Evolutionary conservation across 148 eudicot genomes (phyloP), one percentile per base, ranked within the genome.

Genomic region (Chenopodium suecicum): DNA sequence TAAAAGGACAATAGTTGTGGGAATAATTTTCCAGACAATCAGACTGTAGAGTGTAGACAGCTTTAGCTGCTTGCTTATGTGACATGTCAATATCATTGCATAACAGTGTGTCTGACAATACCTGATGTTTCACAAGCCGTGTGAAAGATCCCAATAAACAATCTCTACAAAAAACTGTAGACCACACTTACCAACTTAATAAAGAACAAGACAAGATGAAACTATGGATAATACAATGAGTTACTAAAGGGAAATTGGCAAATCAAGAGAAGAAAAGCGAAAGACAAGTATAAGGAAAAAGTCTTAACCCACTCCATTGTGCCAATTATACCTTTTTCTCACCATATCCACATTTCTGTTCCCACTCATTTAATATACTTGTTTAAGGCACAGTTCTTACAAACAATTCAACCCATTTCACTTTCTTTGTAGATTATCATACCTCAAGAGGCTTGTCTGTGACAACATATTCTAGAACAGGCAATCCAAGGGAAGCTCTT

Each of bases 401-500:
- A 79, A 37, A 73, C 14, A 14, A 48, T 44, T 2, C 22, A 46
- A 16, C n/a, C 29, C 4, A 27, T 22, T 13, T 48, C 44, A 4
- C 29, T 1, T 41, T 1, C 20, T 4, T 8, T 20, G 54, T 25
- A 31, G 29, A 7, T 63, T 37, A 56, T 54, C 41, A 41, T 83
- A 95, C 98, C 97, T 87, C 88, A 78, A 95, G 81, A 76, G 89
- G 87, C 72, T 91, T 83, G 82, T 95, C 99, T 25, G 99, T 93
- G 29, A 95, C 91, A 32, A 84, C 82, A 84, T 90, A 95, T 80
- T 93, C 94, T 20, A 93, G 80, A 70, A 95, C 87, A 23, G 99
- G 99, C 90, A 95, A 85, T 81, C 98, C 99, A 85, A 95, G 94
- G 52, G 99, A 95, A 91, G 99, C 98, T 84, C 95, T 87, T 76